Evolutionary conservation across 768 basidiomycete species (phyloP), one percentile per base, ranked within the genome.

Genomic region (Boletus speciosus): DNA sequence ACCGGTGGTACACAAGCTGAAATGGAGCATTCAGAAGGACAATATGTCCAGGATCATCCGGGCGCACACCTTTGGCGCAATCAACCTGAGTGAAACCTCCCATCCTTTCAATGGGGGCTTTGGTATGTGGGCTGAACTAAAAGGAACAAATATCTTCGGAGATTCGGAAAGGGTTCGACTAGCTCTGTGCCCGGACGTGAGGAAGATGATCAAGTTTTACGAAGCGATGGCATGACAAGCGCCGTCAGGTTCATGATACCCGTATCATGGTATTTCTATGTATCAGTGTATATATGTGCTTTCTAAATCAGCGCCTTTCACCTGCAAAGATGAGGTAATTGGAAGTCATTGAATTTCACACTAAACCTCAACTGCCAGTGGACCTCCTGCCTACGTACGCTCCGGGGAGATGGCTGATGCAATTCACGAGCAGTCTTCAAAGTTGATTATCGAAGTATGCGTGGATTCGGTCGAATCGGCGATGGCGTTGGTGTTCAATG

Each of bases 401-500:
- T 27, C 15, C 32, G n/a, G 31, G 10, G 25, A 53, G 32, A 66
- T 61, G 56, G 45, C 12, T 15, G 29, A 51, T 29, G 29, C 29
- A 27, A 47, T 31, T 40, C 35, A 37, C 19, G 37, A 48, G n/a
- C 64, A 3, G n/a, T 41, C 46, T 54, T 34, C 45, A 9, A 57
- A 23, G 16, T 38, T 64, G 5, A 39, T 42, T 0, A 66, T 85
- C 46, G 85, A 88, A 72, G 82, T 90, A 44, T 90, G 90, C 64
- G 75, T 91, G 40, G 90, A 91, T 69, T 90, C 88, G 7, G 77
- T 87, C 21, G 81, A 83, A 58, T 89, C 88, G 6, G 86, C 89
- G 19, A 59, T 80, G 51, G 78, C 78, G 87, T 89, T 36, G 55
- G 83, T 76, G 29, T 34, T 48, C 21, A 35, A 15, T 38, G 3